Percentiles rank a stretch among this genome's conserved stretches.
These are phyloP conservation scores for Erythrobasidium yunnanense DNA, from an alignment of 768 basidiomycete species.

Conservation along the genomic window DNA sequence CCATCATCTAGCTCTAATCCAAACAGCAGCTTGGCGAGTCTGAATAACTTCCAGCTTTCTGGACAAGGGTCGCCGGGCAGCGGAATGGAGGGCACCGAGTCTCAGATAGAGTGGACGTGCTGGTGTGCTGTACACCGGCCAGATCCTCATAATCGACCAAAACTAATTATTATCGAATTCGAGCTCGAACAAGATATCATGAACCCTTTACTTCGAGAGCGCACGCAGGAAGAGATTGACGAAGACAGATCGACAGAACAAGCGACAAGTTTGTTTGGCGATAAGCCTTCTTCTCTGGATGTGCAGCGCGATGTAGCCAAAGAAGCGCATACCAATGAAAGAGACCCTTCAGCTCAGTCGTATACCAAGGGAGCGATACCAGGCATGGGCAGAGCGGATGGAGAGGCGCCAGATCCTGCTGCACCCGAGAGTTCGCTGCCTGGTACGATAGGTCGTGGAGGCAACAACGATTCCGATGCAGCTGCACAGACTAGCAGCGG, in stretches of 20 bases:
- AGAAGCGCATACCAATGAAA: too few relatives aligned
- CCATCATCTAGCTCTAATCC: slow-evolving; percentile 9
- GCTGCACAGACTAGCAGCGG: too few relatives aligned
- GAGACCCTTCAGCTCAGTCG: too few relatives aligned
- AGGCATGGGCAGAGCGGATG: slow-evolving; percentile 18
- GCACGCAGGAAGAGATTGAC: slow-evolving; percentile 13
- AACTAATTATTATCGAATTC: slow-evolving; percentile 55
- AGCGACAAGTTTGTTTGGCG: slow-evolving; percentile 24
- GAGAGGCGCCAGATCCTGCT: background rate
- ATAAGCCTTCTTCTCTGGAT: background rate
- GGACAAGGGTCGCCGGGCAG: slow-evolving; percentile 62
- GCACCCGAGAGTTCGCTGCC: background rate
- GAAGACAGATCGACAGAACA: slow-evolving; percentile 36
- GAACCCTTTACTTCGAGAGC: slow-evolving; percentile 52
- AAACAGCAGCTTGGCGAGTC: slow-evolving; percentile 42
- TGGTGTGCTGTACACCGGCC: slow-evolving; percentile 61
- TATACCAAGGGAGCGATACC: background rate
- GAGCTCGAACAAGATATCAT: slow-evolving; percentile 60
- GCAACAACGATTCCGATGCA: background rate
- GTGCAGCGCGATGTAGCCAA: background rate
- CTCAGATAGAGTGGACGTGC: slow-evolving; percentile 53
- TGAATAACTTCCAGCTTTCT: slow-evolving; percentile 55
- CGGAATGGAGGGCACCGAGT: slow-evolving; percentile 38
- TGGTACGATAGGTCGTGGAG: slow-evolving; percentile 2
- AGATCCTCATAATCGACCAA: background rate